A percentile compares a stretch with the other conserved stretches of the same genome.
These are phyloP conservation scores for Fusarium sp. DNA, from an alignment of 2,329 filamentous ascomycete species.

Conservation along the genomic window DNA sequence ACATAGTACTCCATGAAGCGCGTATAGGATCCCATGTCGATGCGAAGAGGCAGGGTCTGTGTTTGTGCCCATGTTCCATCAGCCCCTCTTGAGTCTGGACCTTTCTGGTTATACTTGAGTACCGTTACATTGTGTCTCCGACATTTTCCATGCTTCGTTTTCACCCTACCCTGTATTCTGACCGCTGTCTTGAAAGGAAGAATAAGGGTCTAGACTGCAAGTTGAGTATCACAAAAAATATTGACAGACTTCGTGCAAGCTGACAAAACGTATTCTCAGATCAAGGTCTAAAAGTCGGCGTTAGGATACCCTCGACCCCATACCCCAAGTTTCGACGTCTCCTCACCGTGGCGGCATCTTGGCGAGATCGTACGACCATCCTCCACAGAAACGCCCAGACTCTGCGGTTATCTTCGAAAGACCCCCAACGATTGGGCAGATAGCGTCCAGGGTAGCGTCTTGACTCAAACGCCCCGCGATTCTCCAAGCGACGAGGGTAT, in stretches of 20 bases:
- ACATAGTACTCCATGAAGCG: neutral
- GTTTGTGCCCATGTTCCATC: neutral
- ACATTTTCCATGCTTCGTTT: neutral
- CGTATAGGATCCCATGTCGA: neutral
- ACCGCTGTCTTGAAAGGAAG: neutral
- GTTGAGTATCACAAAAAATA: neutral
- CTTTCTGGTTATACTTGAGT: neutral
- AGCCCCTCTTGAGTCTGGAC: slow-evolving; percentile 11
- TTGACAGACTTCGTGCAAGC: neutral
- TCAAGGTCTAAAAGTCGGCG: neutral
- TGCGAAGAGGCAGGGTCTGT: neutral
- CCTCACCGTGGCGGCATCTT: slow-evolving; percentile 9
- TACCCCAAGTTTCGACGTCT: neutral
- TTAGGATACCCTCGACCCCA: no score
- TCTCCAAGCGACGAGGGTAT: neutral
- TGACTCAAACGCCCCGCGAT: neutral
- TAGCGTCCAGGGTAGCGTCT: neutral
- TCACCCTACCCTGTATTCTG: neutral
- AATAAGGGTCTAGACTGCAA: neutral
- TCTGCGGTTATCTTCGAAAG: neutral
- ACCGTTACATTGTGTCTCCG: slow-evolving; percentile 20
- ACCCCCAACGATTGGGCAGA: neutral
- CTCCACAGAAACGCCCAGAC: neutral
- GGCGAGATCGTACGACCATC: slow-evolving; percentile 22
- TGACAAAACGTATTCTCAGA: neutral